Evolutionary conservation across 768 basidiomycete species (phyloP).

Genomic region (Sporobolomyces pararoseus): DNA sequence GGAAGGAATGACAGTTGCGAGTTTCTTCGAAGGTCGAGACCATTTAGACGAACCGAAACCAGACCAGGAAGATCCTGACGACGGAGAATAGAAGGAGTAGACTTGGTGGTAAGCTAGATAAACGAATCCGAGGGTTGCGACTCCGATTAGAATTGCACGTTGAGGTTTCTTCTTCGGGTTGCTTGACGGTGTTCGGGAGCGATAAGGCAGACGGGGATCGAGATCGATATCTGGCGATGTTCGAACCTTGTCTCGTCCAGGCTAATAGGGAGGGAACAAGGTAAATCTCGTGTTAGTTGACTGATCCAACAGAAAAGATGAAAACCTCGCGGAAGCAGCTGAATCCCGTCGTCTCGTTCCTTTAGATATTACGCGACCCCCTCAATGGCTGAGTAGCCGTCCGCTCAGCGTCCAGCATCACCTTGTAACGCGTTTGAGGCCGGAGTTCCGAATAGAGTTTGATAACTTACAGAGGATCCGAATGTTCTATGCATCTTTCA

Average conservation of each 20-base stretch:
- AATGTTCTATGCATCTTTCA: background rate
- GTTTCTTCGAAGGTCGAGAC: background rate
- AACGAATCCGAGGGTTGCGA: background rate
- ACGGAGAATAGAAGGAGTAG: background rate
- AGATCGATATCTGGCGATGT: constrained; percentile 6
- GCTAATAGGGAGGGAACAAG: background rate
- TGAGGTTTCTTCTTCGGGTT: background rate
- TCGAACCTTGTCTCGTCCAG: background rate
- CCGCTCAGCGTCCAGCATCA: too few relatives aligned
- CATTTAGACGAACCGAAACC: background rate
- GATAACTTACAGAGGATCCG: background rate
- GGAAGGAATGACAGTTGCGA: constrained; percentile 7
- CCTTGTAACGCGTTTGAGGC: too few relatives aligned
- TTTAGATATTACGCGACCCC: too few relatives aligned
- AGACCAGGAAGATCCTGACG: background rate
- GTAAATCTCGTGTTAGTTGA: background rate
- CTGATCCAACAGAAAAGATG: background rate
- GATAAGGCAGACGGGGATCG: constrained; percentile 1
- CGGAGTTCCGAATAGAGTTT: background rate
- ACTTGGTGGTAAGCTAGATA: constrained; percentile 5
- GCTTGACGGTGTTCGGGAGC: background rate
- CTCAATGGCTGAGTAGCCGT: too few relatives aligned
- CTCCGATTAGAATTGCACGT: constrained; percentile 5
- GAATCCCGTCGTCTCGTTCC: too few relatives aligned
- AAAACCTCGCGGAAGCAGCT: too few relatives aligned